These are phyloP conservation scores for Mycena capillaripes DNA, from an alignment of 768 basidiomycete genomes.

Conservation along the genomic window DNA sequence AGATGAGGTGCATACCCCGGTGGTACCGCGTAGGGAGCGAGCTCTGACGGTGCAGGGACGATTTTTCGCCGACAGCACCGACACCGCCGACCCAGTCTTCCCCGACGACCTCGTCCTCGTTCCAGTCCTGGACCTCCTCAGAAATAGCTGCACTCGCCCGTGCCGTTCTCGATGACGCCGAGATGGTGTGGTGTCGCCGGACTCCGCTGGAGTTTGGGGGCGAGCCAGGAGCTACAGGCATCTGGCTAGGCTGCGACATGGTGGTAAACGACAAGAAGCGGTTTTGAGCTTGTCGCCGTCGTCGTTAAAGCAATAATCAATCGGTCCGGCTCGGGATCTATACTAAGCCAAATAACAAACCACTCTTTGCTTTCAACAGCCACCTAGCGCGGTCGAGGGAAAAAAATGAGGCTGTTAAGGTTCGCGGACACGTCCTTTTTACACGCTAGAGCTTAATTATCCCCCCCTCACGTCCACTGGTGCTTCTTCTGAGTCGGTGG, in stretches of 20 bases:
- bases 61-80: slow-evolving; percentile 88
- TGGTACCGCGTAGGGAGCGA: slow-evolving; percentile 87
- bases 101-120: slow-evolving; percentile 84
- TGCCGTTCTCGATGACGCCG: slow-evolving; percentile 77
- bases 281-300: background rate
- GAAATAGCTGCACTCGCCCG: slow-evolving; percentile 75
- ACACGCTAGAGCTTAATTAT: slow-evolving; percentile 27
- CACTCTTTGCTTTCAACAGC: background rate
- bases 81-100: slow-evolving; percentile 87
- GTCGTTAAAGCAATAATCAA: slow-evolving; percentile 1
- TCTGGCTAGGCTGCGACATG: slow-evolving; percentile 36
- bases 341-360: background rate
- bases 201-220: slow-evolving; percentile 64
- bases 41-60: slow-evolving; percentile 82
- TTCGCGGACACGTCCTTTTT: slow-evolving; percentile 14
- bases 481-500: background rate
- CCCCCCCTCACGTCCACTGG: slow-evolving; percentile 8
- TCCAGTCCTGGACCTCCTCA: slow-evolving; percentile 77
- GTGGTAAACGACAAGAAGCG: background rate
- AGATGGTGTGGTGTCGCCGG: slow-evolving; percentile 89
- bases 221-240: slow-evolving; percentile 57
- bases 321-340: background rate
- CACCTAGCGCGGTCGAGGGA: background rate
- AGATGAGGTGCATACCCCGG: slow-evolving; percentile 63
- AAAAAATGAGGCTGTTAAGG: slow-evolving; percentile 7